Evolutionary conservation across 208 protist genomes (phyloP), one percentile per base, ranked within the genome.

Genomic region (Acanthamoeba rhysodes): DNA sequence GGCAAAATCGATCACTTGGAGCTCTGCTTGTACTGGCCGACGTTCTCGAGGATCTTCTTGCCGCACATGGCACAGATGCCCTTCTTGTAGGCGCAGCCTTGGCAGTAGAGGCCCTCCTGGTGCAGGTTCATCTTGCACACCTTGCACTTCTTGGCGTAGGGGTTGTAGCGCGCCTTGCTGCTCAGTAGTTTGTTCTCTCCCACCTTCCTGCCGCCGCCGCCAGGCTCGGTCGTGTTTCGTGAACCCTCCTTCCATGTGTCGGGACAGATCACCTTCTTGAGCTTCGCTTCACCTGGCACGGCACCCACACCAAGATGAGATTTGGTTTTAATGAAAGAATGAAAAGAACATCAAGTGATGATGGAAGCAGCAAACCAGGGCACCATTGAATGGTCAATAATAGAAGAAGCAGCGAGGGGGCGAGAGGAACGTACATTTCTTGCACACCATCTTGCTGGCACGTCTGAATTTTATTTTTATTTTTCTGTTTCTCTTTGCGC

Each of bases 11-110:
- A 68, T 76, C 37, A 93, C n/a, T 93, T 93, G 88, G 45, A 10
- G 88, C 88, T 93, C 37, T 93, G 88, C 48, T 76, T 70, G 66
- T 93, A 93, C 62, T 62, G 34, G 29, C 27, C 64, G 55, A 76
- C 20, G 57, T 90, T 93, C 18, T 93, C 88, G 32, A 93, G 88
- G 57, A 93, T 93, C 88, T 93, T 32, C 34, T 93, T 93, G 88
- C 88, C 88, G 32, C 88, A 93, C 88, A 93, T 93, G 88, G 88
- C 50, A 50, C 88, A 93, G 41, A 93, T 93, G 48, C 88, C 88
- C 48, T 93, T 93, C 64, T 93, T 93, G 88, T 93, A 93, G 57
- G 88, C 88, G 66, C 88, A 93, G 57, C 32, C 59, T 9, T 93
- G 88, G 88, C 88, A 93, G 88, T 93, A 93, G 37, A 41, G 12